Conservation (phyloP, 192 early-diverging fungal species). For the Coemansia sp. region DNA sequence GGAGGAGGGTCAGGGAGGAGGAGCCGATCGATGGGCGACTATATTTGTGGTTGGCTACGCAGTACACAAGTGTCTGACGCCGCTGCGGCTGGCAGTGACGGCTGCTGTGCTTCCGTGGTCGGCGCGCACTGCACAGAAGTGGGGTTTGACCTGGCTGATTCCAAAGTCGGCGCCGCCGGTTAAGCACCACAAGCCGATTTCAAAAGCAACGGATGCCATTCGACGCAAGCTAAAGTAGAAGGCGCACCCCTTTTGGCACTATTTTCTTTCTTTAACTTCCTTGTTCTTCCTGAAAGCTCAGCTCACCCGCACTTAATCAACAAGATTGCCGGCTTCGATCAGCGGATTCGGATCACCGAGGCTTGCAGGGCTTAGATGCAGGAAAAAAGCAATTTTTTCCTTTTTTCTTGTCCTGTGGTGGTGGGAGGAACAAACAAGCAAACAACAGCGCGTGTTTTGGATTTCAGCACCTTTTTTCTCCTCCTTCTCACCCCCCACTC, state of each 20-base stretch:
- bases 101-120: conserved; percentile 54
- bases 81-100: conserved; percentile 44
- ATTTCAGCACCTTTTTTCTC: background rate
- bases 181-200: conserved; percentile 37
- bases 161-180: conserved; percentile 49
- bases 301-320: background rate
- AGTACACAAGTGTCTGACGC: conserved; percentile 54
- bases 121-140: conserved; percentile 48
- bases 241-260: background rate
- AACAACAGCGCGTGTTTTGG: background rate
- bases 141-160: conserved; percentile 54
- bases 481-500: background rate
- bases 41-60: conserved; percentile 55
- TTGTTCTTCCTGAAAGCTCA: background rate
- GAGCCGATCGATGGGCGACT: conserved; percentile 53
- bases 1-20: conserved; percentile 46
- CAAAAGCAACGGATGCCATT: conserved; percentile 36
- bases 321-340: background rate
- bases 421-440: background rate
- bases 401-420: background rate
- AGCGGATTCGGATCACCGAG: background rate
- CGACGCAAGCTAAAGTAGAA: conserved; percentile 49
- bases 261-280: background rate
- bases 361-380: background rate
- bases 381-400: conserved; percentile 7